Conservation (phyloP, 352 stramenopile species). For the Phytophthora fragariaefolia region DNA sequence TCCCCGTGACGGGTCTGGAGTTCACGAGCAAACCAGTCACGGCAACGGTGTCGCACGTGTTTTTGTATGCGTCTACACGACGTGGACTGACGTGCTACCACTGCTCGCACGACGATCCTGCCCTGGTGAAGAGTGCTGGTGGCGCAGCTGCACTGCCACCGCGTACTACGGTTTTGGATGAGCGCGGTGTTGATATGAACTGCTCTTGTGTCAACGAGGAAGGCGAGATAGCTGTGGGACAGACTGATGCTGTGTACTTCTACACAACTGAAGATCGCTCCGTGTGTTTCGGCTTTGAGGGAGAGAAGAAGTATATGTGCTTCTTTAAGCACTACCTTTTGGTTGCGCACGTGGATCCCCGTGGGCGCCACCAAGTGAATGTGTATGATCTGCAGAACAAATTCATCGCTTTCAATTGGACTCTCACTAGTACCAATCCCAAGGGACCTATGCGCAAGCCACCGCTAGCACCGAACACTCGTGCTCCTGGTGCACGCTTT, state of each 20-base stretch:
- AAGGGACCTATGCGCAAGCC: conserved; percentile 43
- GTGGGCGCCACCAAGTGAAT: conserved; percentile 86
- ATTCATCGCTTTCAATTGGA: conserved; percentile 93
- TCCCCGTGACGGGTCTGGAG: conserved; percentile 75
- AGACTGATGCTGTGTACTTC: conserved; percentile 90
- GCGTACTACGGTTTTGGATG: conserved; percentile 79
- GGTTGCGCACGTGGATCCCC: conserved; percentile 83
- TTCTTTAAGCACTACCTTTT: conserved; percentile 92
- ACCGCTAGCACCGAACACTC: conserved; percentile 40
- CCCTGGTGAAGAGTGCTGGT: conserved; percentile 72
- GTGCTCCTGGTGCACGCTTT: conserved; percentile 70
- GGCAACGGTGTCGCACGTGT: conserved; percentile 66
- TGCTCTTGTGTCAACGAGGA: conserved; percentile 88
- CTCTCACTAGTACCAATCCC: conserved; percentile 67
- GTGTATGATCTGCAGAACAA: conserved; percentile 94
- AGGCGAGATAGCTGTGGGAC: conserved; percentile 81
- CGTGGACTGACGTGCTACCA: conserved; percentile 87
- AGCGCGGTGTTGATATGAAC: conserved; percentile 83
- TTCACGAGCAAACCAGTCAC: conserved; percentile 85
- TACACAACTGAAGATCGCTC: conserved; percentile 90
- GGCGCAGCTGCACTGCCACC: conserved; percentile 64
- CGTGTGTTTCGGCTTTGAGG: conserved; percentile 90
- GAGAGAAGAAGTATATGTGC: conserved; percentile 85
- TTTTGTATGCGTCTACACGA: conserved; percentile 80
- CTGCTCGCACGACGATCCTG: conserved; percentile 84